Percentiles rank a stretch among this genome's conserved stretches.
These are phyloP conservation scores for Pythium rishiriense DNA, from an alignment of 352 stramenopile species.

Conservation along the genomic window DNA sequence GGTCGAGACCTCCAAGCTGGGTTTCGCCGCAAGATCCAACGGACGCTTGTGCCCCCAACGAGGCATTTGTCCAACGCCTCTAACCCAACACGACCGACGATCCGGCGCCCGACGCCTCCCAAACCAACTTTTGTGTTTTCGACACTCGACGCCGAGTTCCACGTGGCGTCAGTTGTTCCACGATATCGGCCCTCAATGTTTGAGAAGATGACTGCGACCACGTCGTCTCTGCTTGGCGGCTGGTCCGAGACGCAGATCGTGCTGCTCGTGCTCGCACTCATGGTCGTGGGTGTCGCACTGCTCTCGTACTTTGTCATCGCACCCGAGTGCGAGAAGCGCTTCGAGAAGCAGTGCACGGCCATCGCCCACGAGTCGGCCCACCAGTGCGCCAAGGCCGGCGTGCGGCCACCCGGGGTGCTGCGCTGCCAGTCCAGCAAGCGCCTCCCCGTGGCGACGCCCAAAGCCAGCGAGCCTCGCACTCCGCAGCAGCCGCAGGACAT, in stretches of 20 bases:
- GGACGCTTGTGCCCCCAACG: not conserved
- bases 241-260: conserved; percentile 57
- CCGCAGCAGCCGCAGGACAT: conserved; percentile 15
- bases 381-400: conserved; percentile 13
- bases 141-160: not conserved
- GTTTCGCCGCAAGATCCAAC: not conserved
- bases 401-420: not conserved
- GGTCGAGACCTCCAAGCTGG: not conserved
- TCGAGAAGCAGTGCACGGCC: conserved; percentile 58
- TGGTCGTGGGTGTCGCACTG: conserved; percentile 58
- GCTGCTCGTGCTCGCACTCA: conserved; percentile 46
- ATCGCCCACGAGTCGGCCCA: conserved; percentile 34
- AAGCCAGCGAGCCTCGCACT: conserved; percentile 5
- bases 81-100: not conserved
- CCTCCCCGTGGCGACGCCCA: not conserved
- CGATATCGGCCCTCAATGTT: conserved; percentile 7
- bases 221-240: conserved; percentile 23
- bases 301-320: conserved; percentile 84
- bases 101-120: not conserved
- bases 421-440: conserved; percentile 15
- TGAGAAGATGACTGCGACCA: conserved; percentile 17
- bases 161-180: too few species aligned
- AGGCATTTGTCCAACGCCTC: not conserved
- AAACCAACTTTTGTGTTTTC: conserved; percentile 8
- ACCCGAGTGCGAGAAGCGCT: conserved; percentile 71